Base-by-base conservation (phyloP, 2,329 filamentous ascomycete species). In the Parafenestella ontariensis region DNA sequence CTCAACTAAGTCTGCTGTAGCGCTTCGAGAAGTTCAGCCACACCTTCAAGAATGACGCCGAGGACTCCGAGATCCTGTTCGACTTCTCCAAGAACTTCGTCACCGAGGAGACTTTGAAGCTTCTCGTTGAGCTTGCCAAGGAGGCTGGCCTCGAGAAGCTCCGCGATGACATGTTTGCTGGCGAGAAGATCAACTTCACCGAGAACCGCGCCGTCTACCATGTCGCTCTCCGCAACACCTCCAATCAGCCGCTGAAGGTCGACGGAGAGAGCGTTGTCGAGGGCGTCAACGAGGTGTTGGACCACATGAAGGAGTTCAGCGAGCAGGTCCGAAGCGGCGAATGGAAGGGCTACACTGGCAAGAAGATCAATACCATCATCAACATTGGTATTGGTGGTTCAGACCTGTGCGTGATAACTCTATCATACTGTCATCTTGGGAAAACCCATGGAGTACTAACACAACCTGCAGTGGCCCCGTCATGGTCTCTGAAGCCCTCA, bases 51-150 rank as follows among this genome's bases (percentile, higher is more conserved):
- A 93, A 91, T 78, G 77, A 85, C 48, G 88, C 90, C 65, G 91
- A 96, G 72, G 85, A 84, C 71, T 88, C 87, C 66, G 92, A 97
- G 64, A 95, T 96, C 71, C 86, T 99, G 61, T 99, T 98, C 79
- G 95, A 99, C 80, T 99, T 96, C 82, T 95, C 90, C 83, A 99
- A 99, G 87, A 99, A 99, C 86, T 93, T 99, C 79, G 78, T 98
- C 70, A 95, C 90, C 59, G 91, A 96, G 67, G 93, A 98, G 80
- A 98, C 94, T 4, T 83, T 98, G 46, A 84, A 89, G 63, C 85
- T 96, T 45, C 86, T 99, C 49, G 84, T 96, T 70, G 89, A 96
- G 82, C 87, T 99, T 24, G 95, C 95, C 61, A 89, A 93, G 79
- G 90, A 98, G 81, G 92, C 94, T 63, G 89, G 89, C 65, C 79